Conservation (phyloP, 495 filamentous ascomycete genomes). For the Hypomontagnella monticulosa region DNA sequence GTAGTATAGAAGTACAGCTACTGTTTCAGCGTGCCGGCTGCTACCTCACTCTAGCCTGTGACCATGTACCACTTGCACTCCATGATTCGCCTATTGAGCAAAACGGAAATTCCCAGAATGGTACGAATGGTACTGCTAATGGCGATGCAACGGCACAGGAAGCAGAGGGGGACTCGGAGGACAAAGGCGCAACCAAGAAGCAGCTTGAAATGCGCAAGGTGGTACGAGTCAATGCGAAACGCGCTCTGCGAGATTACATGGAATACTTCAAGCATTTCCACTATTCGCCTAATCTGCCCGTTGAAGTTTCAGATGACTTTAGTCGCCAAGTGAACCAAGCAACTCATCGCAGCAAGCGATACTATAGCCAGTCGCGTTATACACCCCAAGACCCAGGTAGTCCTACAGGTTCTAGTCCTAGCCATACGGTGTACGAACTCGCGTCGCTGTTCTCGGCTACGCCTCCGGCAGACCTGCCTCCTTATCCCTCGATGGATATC, state of each 20-base stretch:
- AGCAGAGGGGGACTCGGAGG: slow-evolving; percentile 43
- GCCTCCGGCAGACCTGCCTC: slow-evolving; percentile 64
- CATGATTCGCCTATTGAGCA: slow-evolving; percentile 29
- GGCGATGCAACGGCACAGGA: slow-evolving; percentile 16
- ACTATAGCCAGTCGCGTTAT: slow-evolving; percentile 41
- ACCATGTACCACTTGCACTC: slow-evolving; percentile 66
- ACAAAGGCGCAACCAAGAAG: slow-evolving; percentile 54
- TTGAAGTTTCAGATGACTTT: slow-evolving; percentile 73
- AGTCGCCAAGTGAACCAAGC: slow-evolving; percentile 68
- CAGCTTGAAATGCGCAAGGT: slow-evolving; percentile 69
- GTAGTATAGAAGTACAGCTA: slow-evolving; percentile 75
- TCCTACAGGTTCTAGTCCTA: slow-evolving; percentile 38
- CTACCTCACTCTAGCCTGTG: slow-evolving; percentile 74
- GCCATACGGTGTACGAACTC: slow-evolving; percentile 55
- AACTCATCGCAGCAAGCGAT: slow-evolving; percentile 56
- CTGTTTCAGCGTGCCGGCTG: slow-evolving; percentile 80
- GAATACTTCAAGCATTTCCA: slow-evolving; percentile 75
- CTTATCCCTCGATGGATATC: slow-evolving; percentile 61
- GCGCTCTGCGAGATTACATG: slow-evolving; percentile 75
- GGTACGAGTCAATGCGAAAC: slow-evolving; percentile 75
- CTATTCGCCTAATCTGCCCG: slow-evolving; percentile 74
- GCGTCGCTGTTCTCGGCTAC: slow-evolving; percentile 66
- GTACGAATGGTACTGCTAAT: slow-evolving; percentile 22
- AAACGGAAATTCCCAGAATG: slow-evolving; percentile 20
- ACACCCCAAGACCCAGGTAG: slow-evolving; percentile 43